Evolutionary conservation across 345 rosid genomes (phyloP).

Genomic region (Citrus hindsii): DNA sequence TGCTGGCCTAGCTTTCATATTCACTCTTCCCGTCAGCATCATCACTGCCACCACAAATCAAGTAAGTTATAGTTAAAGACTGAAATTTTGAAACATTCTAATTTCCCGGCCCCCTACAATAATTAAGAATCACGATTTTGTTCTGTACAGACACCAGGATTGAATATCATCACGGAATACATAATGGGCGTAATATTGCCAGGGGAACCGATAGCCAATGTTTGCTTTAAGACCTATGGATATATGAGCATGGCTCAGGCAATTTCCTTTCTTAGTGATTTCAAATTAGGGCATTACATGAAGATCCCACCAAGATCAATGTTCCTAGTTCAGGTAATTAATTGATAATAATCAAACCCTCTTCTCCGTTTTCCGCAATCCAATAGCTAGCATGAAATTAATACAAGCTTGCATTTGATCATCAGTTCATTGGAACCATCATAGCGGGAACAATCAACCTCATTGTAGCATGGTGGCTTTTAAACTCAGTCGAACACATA

Average conservation of each 20-base stretch:
- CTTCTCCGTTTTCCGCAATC: background rate
- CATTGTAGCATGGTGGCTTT: constrained; percentile 38
- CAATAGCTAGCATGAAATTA: too few species aligned
- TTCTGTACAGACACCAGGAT: constrained; percentile 30
- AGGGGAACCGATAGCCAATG: constrained; percentile 37
- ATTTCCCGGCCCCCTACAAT: background rate
- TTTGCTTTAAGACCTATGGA: constrained; percentile 38
- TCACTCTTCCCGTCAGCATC: constrained; percentile 46
- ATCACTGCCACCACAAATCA: constrained; percentile 51
- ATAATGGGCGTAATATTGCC: constrained; percentile 29
- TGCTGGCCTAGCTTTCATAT: constrained; percentile 35
- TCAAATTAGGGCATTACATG: constrained; percentile 41
- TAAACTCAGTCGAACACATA: constrained; percentile 18
- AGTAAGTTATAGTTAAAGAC: constrained; percentile 16
- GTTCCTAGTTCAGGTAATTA: constrained; percentile 38
- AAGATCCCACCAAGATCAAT: constrained; percentile 40
- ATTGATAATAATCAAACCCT: too few species aligned
- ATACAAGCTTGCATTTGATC: background rate
- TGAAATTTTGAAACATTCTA: background rate
- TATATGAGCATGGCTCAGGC: constrained; percentile 42
- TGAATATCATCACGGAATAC: constrained; percentile 37
- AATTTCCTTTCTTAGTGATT: constrained; percentile 32
- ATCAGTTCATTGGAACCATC: constrained; percentile 35
- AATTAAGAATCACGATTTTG: background rate
- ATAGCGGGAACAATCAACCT: constrained; percentile 38